Conservation (phyloP, 2,329 filamentous ascomycete genomes). For the Fusarium aywerte region DNA sequence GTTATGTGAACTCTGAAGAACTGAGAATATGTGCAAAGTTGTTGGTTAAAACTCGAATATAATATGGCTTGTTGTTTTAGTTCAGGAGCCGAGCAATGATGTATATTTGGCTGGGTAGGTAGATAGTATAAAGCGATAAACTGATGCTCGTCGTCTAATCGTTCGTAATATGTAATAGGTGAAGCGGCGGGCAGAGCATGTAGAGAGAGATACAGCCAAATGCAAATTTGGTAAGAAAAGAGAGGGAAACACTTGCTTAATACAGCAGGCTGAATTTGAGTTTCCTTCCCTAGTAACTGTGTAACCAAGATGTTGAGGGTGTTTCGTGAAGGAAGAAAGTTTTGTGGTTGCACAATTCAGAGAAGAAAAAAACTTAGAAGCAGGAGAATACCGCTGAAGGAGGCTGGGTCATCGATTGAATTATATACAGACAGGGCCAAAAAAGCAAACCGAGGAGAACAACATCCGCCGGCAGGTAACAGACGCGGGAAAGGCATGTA, state of each 20-base stretch:
- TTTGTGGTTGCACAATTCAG: neutral
- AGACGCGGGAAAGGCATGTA: slow-evolving; percentile 25
- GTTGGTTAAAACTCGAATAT: neutral
- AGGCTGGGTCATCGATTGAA: slow-evolving; percentile 9
- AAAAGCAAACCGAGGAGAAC: slow-evolving; percentile 21
- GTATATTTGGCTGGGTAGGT: neutral
- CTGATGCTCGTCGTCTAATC: neutral
- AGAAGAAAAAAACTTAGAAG: neutral
- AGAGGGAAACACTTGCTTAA: neutral
- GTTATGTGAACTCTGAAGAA: neutral
- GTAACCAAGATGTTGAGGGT: neutral
- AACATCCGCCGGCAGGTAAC: slow-evolving; percentile 22
- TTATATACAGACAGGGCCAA: slow-evolving; percentile 34
- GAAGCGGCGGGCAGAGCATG: neutral
- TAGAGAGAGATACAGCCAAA: no score
- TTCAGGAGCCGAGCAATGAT: neutral
- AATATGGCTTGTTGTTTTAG: neutral
- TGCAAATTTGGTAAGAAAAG: no score
- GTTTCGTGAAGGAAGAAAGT: neutral
- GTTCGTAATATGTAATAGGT: neutral
- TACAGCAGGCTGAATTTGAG: neutral
- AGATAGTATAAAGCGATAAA: neutral
- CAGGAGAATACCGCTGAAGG: neutral
- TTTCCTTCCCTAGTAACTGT: neutral
- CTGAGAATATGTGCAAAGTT: neutral